A percentile compares a stretch with the other conserved stretches of the same genome.
Conservation (phyloP, 2,329 filamentous ascomycete genomes). For the Colletotrichum euphorbiae region DNA sequence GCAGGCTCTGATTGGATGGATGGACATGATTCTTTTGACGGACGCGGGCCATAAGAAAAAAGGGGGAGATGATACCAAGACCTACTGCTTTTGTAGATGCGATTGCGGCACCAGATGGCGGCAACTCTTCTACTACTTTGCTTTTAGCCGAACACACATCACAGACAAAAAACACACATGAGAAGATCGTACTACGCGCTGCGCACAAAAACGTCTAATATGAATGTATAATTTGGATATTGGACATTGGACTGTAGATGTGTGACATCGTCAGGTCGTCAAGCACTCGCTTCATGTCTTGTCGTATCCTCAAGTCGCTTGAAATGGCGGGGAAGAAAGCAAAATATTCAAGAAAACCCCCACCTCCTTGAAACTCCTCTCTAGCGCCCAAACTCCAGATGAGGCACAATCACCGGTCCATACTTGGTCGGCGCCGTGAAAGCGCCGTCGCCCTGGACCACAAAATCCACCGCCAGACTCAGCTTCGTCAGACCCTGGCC, state of each 20-base stretch:
- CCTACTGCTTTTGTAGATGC: conserved; percentile 7
- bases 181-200: neutral
- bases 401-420: conserved; percentile 94
- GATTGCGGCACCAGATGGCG: neutral
- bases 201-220: neutral
- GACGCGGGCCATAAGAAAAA: neutral
- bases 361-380: neutral
- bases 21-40: neutral
- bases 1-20: conserved; percentile 19
- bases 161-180: neutral
- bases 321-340: conserved; percentile 8
- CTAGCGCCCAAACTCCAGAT: conserved; percentile 79
- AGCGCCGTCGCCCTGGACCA: conserved; percentile 91
- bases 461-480: conserved; percentile 93
- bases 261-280: conserved; percentile 29
- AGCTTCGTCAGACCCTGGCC: conserved; percentile 70
- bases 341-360: conserved; percentile 24
- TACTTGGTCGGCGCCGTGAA: conserved; percentile 92
- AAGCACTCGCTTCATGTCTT: conserved; percentile 16
- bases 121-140: neutral
- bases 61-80: conserved; percentile 16
- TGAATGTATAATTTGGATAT: conserved; percentile 3
- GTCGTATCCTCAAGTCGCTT: conserved; percentile 9
- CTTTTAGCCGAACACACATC: neutral
- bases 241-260: conserved; percentile 1